A percentile compares a stretch with the other conserved stretches of the same genome.
Evolutionary conservation across 306 rosid species (phyloP).

Genomic region (Elaeagnus macrophylla): DNA sequence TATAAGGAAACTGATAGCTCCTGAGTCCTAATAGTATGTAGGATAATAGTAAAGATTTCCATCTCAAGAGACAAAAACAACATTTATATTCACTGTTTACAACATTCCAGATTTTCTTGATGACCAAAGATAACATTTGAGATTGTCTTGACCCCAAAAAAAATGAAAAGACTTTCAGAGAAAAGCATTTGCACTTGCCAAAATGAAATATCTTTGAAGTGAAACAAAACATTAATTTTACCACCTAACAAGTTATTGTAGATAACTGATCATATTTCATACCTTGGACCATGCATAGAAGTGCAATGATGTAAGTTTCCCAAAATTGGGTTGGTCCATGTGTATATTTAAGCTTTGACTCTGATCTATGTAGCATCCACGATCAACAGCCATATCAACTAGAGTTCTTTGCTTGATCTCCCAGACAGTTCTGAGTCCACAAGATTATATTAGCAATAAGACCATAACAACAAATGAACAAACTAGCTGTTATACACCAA

Average conservation of each 20-base stretch:
- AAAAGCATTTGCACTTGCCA: too few species aligned
- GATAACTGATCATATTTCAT: neutral
- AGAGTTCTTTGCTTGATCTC: constrained; percentile 85
- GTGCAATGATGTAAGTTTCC: constrained; percentile 81
- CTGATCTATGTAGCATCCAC: constrained; percentile 84
- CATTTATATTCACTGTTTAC: too few species aligned
- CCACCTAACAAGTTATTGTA: neutral
- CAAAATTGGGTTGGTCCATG: constrained; percentile 85
- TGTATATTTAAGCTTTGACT: constrained; percentile 91
- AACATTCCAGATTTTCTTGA: too few species aligned
- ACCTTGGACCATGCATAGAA: constrained; percentile 94
- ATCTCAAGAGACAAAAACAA: too few species aligned
- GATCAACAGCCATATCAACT: constrained; percentile 88
- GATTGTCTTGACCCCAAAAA: too few species aligned
- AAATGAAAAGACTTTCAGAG: too few species aligned
- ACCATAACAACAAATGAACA: neutral
- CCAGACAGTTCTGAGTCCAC: constrained; percentile 72
- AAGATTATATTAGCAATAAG: constrained; percentile 20
- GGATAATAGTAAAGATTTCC: too few species aligned
- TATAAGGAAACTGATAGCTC: too few species aligned
- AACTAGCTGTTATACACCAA: neutral
- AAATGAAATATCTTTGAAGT: too few species aligned
- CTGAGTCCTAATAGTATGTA: too few species aligned
- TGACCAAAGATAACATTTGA: too few species aligned
- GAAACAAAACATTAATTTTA: neutral